phyloP scores from a whole-genome alignment of 805 yeast species.

The Wickerhamiella occidentalis region DNA sequence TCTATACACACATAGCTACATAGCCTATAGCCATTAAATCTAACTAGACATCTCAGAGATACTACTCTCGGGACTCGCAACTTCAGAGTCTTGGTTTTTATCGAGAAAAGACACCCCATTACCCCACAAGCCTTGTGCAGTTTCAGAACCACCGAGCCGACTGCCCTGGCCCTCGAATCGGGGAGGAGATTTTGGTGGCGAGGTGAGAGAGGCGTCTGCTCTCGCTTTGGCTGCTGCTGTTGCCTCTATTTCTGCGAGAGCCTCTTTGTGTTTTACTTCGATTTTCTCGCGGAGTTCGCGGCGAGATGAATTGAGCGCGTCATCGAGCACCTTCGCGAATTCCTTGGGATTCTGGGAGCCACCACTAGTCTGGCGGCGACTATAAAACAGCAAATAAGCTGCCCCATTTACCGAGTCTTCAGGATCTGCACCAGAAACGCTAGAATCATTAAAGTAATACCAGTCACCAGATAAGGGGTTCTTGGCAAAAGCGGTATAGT shows the following conservation, averaged over 20 bases:
- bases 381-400: slow-evolving; percentile 78
- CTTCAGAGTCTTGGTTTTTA: background rate
- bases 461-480: slow-evolving; percentile 66
- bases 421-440: slow-evolving; percentile 52
- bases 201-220: background rate
- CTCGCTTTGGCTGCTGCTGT: background rate
- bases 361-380: slow-evolving; percentile 31
- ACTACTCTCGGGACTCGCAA: background rate
- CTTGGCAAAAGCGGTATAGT: slow-evolving; percentile 81
- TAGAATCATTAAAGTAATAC: slow-evolving; percentile 84
- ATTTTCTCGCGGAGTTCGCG: background rate
- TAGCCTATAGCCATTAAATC: too few species aligned
- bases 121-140: background rate
- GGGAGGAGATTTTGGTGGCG: background rate
- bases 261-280: background rate
- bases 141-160: background rate
- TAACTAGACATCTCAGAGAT: slow-evolving; percentile 2
- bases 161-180: background rate
- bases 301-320: background rate
- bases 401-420: slow-evolving; percentile 54
- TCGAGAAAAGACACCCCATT: background rate
- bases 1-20: too few species aligned
- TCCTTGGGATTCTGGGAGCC: background rate
- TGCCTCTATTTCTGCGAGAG: background rate
- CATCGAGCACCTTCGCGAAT: background rate